These are phyloP conservation scores for Kazachstania viticola DNA, from an alignment of 805 yeast genomes.

Conservation along the genomic window DNA sequence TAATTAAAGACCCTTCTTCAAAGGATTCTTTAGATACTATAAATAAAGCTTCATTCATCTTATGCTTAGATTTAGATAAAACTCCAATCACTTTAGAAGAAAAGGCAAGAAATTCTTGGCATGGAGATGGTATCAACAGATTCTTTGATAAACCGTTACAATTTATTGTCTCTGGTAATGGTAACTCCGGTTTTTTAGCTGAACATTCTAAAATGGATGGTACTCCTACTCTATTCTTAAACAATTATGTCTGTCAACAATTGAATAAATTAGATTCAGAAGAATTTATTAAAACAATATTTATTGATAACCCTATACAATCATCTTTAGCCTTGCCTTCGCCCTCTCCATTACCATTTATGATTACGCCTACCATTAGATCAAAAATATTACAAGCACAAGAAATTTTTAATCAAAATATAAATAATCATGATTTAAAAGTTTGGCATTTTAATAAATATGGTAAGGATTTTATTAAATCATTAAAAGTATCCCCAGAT, in stretches of 20 bases:
- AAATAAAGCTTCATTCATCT: constrained; percentile 65
- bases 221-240: constrained; percentile 82
- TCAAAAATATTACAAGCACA: constrained; percentile 45
- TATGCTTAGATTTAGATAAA: constrained; percentile 59
- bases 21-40: constrained; percentile 51
- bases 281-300: constrained; percentile 10
- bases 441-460: constrained; percentile 73
- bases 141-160: constrained; percentile 88
- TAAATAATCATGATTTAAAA: constrained; percentile 55
- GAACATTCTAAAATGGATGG: constrained; percentile 99
- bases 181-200: constrained; percentile 84
- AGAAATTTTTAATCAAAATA: constrained; percentile 40
- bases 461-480: constrained; percentile 79
- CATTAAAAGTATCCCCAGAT: constrained; percentile 82
- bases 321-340: not conserved
- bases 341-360: constrained; percentile 36
- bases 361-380: constrained; percentile 41
- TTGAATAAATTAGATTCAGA: constrained; percentile 36
- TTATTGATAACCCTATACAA: not conserved
- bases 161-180: constrained; percentile 70
- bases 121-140: constrained; percentile 87
- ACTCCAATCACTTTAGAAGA: constrained; percentile 70
- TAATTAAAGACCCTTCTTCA: constrained; percentile 52
- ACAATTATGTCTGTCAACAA: constrained; percentile 57
- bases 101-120: constrained; percentile 81